A percentile compares a stretch with the other conserved stretches of the same genome.
Evolutionary conservation across 495 filamentous ascomycete species (phyloP).

Genomic region (Corynascus novoguineensis): DNA sequence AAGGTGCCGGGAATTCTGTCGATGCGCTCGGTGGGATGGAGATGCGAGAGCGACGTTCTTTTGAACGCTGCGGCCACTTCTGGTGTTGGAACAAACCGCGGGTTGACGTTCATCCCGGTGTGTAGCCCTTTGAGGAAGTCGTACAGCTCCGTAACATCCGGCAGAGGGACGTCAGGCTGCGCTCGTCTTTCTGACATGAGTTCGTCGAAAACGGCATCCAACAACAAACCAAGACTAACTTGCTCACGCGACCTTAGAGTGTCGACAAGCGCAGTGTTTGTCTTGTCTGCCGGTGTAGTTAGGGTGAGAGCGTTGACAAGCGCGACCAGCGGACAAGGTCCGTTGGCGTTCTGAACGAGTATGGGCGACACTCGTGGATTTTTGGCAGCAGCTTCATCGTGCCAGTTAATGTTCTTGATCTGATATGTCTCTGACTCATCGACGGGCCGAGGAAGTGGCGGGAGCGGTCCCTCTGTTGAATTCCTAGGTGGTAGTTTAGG

Average conservation of each 20-base stretch:
- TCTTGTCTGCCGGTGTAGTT: conserved; percentile 57
- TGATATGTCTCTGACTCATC: conserved; percentile 44
- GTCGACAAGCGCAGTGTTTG: conserved; percentile 66
- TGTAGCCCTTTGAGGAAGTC: conserved; percentile 81
- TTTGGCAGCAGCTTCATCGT: conserved; percentile 34
- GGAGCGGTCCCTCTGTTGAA: conserved; percentile 29
- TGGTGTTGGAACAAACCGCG: conserved; percentile 60
- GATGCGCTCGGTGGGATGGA: conserved; percentile 41
- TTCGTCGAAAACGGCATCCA: conserved; percentile 87
- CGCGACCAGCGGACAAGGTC: conserved; percentile 87
- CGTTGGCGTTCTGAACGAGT: conserved; percentile 86
- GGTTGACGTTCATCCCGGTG: conserved; percentile 98
- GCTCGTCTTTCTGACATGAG: conserved; percentile 61
- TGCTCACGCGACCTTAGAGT: conserved; percentile 75
- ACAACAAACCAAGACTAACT: conserved; percentile 74
- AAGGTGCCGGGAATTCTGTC: conserved; percentile 62
- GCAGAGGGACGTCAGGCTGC: conserved; percentile 47
- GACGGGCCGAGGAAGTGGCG: conserved; percentile 34
- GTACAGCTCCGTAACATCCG: conserved; percentile 83
- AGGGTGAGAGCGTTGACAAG: conserved; percentile 88
- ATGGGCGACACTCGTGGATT: conserved; percentile 60
- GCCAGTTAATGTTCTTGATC: conserved; percentile 44
- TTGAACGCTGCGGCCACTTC: conserved; percentile 40
- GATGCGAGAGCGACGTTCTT: conserved; percentile 37
- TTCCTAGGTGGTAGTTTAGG: conserved; percentile 37